Evolutionary conservation across 2,329 filamentous ascomycete genomes (phyloP).

Genomic region (Hirsutella rhossiliensis): DNA sequence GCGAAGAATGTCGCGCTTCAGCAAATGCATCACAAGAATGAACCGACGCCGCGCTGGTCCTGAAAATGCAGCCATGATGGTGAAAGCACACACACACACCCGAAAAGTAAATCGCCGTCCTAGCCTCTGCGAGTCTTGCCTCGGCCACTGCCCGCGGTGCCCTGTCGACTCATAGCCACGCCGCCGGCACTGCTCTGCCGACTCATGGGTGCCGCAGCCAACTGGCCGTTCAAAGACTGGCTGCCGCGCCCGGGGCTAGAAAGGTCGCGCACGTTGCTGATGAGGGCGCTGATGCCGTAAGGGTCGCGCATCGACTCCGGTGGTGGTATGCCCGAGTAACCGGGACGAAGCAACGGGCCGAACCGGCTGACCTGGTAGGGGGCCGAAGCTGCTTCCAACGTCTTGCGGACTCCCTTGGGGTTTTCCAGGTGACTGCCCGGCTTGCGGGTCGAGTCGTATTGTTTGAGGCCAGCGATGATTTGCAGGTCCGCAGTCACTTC

Average conservation of each 20-base stretch:
- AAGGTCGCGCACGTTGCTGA: constrained; percentile 31
- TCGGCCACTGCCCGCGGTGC: constrained; percentile 35
- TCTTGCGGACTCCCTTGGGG: constrained; percentile 38
- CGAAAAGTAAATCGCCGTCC: neutral
- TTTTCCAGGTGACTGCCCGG: constrained; percentile 43
- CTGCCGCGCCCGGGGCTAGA: constrained; percentile 14
- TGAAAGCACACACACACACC: neutral
- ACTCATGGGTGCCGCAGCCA: constrained; percentile 35
- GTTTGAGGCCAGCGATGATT: constrained; percentile 45
- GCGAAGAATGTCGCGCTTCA: neutral
- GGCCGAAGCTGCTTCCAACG: constrained; percentile 42
- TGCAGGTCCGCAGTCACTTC: constrained; percentile 43
- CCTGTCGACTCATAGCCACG: constrained; percentile 43
- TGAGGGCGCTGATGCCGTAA: constrained; percentile 32
- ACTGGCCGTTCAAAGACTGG: constrained; percentile 9
- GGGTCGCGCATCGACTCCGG: constrained; percentile 37
- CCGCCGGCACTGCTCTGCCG: constrained; percentile 43
- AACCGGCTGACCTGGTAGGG: constrained; percentile 35
- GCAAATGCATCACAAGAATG: neutral
- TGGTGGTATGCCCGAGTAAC: constrained; percentile 29
- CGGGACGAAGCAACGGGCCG: constrained; percentile 33
- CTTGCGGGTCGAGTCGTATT: constrained; percentile 41
- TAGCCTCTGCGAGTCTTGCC: constrained; percentile 28
- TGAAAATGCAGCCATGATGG: neutral
- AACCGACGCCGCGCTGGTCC: constrained; percentile 3